Evolutionary conservation across 768 basidiomycete species (phyloP).

Genomic region (Gloeopeniophorella convolvens): DNA sequence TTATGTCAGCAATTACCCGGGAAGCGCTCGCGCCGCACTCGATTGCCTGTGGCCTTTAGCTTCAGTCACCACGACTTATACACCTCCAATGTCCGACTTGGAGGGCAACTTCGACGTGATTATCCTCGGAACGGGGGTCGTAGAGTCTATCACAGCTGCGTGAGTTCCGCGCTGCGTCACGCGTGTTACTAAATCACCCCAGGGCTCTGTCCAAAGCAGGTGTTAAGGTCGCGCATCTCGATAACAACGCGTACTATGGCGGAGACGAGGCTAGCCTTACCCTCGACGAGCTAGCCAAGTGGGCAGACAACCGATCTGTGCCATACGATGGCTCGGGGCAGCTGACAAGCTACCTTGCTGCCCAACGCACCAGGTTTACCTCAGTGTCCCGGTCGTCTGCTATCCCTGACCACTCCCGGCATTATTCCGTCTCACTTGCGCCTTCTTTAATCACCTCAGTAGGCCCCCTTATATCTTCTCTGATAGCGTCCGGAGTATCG

Average conservation of each 20-base stretch:
- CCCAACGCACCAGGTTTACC: slow-evolving; percentile 32
- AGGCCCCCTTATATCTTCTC: slow-evolving; percentile 71
- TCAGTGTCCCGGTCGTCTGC: slow-evolving; percentile 38
- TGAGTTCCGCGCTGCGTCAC: slow-evolving; percentile 37
- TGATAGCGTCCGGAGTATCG: slow-evolving; percentile 78
- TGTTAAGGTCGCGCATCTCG: slow-evolving; percentile 82
- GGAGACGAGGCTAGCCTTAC: slow-evolving; percentile 75
- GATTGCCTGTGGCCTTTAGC: neutral
- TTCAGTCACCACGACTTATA: no score
- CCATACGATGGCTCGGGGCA: slow-evolving; percentile 11
- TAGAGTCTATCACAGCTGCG: slow-evolving; percentile 86
- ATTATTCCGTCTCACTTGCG: slow-evolving; percentile 81
- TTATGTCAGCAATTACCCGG: slow-evolving; percentile 13
- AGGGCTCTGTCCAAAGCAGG: slow-evolving; percentile 89
- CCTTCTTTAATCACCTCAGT: slow-evolving; percentile 76
- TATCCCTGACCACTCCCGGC: slow-evolving; percentile 52
- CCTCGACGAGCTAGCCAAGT: slow-evolving; percentile 69
- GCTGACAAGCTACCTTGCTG: slow-evolving; percentile 22
- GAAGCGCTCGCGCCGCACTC: neutral
- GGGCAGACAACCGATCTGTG: slow-evolving; percentile 43
- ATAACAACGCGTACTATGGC: slow-evolving; percentile 81
- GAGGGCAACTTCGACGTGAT: slow-evolving; percentile 54
- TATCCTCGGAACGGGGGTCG: slow-evolving; percentile 71
- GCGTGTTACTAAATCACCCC: slow-evolving; percentile 15
- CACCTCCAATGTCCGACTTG: slow-evolving; percentile 3